Conservation (phyloP, 75 land plant species). For the Cupressus sempervirens region DNA sequence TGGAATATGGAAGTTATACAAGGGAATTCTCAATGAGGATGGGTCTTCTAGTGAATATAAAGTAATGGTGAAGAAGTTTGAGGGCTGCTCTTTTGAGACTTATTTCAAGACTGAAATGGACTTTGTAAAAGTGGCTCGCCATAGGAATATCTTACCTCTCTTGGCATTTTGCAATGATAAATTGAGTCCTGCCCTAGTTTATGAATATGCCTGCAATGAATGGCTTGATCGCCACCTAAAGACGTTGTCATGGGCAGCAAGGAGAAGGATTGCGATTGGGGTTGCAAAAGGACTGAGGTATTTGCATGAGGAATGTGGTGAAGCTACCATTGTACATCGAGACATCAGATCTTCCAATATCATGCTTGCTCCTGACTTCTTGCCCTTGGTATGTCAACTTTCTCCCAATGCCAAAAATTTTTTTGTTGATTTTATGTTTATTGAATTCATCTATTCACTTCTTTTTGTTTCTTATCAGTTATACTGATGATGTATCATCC, state of each 20-base stretch:
- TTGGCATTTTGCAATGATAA: constrained; percentile 7
- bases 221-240: constrained; percentile 32
- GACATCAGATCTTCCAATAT: background rate
- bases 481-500: no score
- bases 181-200: constrained; percentile 7
- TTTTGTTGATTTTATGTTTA: no score
- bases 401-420: background rate
- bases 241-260: background rate
- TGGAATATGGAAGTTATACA: background rate
- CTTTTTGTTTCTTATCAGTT: no score
- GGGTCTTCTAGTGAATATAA: background rate
- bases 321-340: background rate
- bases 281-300: background rate
- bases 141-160: constrained; percentile 28
- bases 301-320: background rate
- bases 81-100: constrained; percentile 19
- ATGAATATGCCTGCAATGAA: constrained; percentile 24
- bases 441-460: no score
- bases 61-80: constrained; percentile 15
- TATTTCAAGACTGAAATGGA: constrained; percentile 41
- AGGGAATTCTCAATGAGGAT: background rate
- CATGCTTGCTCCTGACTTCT: background rate
- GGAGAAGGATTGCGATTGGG: background rate
- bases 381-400: background rate
- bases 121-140: constrained; percentile 37